Base-by-base conservation (phyloP, 2,329 filamentous ascomycete species). In the Penicillium sp. region DNA sequence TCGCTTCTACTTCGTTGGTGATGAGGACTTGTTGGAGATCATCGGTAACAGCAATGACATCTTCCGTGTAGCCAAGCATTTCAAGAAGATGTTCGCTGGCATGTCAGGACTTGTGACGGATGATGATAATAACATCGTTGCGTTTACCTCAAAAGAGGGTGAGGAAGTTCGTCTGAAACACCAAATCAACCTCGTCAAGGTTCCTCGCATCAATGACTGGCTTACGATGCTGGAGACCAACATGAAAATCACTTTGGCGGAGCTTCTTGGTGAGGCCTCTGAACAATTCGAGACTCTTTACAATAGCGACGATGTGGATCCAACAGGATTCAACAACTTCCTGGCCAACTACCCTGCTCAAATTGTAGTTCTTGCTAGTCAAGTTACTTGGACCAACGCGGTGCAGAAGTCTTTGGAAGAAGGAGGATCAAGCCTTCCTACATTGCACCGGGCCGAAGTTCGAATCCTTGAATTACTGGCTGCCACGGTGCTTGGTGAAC, bases 1-100 rank as follows among this genome's bases (percentile, higher is more conserved):
- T 37, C 85, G 93, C 50, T 99, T 99, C 77, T 99, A 99, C 76
- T 99, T 99, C 63, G 95, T 99, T 49, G 93, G 93, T 69, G 95
- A 99, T 64, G 95, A 99, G 67, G 93, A 99, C 72, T 76, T 99
- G 49, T 79, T 99, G 19, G 93, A 99, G 71, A 99, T 99, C 74
- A 99, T 99, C 57, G 93, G 93, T 67, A 99, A 99, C 71, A 97
- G 92, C 74, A 96, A 96, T 64, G 93, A 99, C 65, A 95, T 92
- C 9, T 75, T 93, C 53, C 90, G 93, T 46, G 95, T 99, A 59
- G 89, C 93, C 34, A 99, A 99, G 70, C 95, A 99, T 75, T 90
- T 99, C 77, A 92, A 95, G 70, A 99, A 99, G 78, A 99, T 99
- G 93, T 99, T 99, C 77, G 93, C 95, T 56, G 93, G 93, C 54